Percentiles rank a stretch among this genome's conserved stretches.
phyloP scores from a whole-genome alignment of 495 filamentous ascomycete species.

The Tuber brumale region DNA sequence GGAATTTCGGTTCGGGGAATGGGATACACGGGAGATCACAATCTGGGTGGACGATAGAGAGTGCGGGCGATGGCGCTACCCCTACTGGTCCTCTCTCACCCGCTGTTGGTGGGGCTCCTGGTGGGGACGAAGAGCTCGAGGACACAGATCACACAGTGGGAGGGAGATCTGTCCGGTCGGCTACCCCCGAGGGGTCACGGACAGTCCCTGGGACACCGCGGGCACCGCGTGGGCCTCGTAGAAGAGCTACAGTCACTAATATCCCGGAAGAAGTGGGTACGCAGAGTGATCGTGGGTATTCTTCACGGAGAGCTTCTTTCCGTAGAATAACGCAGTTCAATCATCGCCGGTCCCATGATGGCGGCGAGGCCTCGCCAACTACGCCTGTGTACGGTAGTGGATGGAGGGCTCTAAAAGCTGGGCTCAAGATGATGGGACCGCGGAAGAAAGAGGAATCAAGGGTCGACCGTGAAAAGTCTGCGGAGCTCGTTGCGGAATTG shows the following conservation, averaged over 20 bases:
- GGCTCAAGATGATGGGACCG: conserved; percentile 72
- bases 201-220: conserved; percentile 31
- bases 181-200: conserved; percentile 12
- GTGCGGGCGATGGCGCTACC: conserved; percentile 29
- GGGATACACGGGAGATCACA: conserved; percentile 34
- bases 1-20: conserved; percentile 26
- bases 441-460: conserved; percentile 69
- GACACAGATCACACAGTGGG: conserved; percentile 17
- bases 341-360: conserved; percentile 27
- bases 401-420: conserved; percentile 81
- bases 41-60: conserved; percentile 40
- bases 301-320: conserved; percentile 26
- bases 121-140: conserved; percentile 33
- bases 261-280: conserved; percentile 27
- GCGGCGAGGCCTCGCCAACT: conserved; percentile 50
- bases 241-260: conserved; percentile 36
- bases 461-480: conserved; percentile 89
- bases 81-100: conserved; percentile 30
- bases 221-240: conserved; percentile 17
- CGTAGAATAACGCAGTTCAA: conserved; percentile 30
- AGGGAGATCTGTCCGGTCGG: conserved; percentile 27
- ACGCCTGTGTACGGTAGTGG: conserved; percentile 58
- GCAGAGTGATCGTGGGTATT: conserved; percentile 20
- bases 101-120: conserved; percentile 23
- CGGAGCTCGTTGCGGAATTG: conserved; percentile 91